Base-by-base conservation (phyloP, 2,329 filamentous ascomycete species). In the Pseudopyrenochaeta lycopersici region DNA sequence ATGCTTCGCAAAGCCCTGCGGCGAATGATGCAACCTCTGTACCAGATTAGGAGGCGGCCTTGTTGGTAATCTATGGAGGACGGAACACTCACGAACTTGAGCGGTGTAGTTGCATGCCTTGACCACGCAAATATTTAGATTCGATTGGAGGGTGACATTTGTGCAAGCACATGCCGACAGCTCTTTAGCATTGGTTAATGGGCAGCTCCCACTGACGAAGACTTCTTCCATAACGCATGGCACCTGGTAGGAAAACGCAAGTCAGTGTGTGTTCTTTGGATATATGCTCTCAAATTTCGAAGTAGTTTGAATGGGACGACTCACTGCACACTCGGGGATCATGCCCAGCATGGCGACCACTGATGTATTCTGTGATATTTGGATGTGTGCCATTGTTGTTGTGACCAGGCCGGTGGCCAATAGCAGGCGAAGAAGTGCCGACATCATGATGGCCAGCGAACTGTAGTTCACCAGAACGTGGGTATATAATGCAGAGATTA, bases 111-210 rank as follows among this genome's bases (percentile, higher is more conserved):
- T 35, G 32, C 57, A 60, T 6, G 50, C 49, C 9, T 40, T 48
- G 15, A 59, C 55, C 10, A 59, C 52, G 39, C 58, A 62, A 11
- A 44, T 36, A 1, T 55, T 56, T 2, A 62, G 29, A n/a, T 18
- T 23, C 7, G 47, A 47, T 35, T 62, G 52, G 14, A 59, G 41
- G 2, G 45, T 50, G 17, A 46, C 32, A 18, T 59, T 56, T 4
- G 46, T 36, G 42, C 58, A 62, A 20, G 52, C 46, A 46, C 58
- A 62, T 9, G 33, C 27, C 15, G 50, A 39, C 32, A 62, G n/a
- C 9, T 49, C 52, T 21, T 31, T 12, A 18, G 58, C 56, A 10
- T 30, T 56, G 12, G 49, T 62, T 45, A 52, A 43, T 14, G 56
- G 52, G 23, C 58, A 62, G 10, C 48, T 52, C 2, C 54, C 55